Conservation (phyloP, 1,284 basidiomycete genomes). For the Ustilago crameri region DNA sequence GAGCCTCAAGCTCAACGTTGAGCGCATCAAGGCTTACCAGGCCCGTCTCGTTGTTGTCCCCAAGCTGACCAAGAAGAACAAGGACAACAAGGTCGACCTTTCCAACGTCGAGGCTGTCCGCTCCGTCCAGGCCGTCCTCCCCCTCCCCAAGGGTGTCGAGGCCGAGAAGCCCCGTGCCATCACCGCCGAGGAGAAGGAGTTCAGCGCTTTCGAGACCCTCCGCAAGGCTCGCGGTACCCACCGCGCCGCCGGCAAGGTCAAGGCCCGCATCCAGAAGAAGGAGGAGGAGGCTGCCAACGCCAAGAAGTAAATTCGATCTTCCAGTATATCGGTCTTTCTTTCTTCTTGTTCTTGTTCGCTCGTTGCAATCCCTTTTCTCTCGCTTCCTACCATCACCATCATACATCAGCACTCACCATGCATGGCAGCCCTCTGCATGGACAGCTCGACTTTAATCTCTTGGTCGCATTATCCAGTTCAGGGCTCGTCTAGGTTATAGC, state of each 20-base stretch:
- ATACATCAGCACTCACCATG: not conserved
- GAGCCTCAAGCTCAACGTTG: conserved; percentile 94
- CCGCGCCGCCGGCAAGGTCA: conserved; percentile 87
- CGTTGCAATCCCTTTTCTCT: conserved; percentile 6
- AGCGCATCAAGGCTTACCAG: conserved; percentile 95
- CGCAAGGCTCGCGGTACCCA: conserved; percentile 85
- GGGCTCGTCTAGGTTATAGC: not conserved
- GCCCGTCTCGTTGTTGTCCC: conserved; percentile 84
- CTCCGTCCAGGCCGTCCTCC: conserved; percentile 67
- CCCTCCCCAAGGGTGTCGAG: conserved; percentile 76
- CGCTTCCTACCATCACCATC: not conserved
- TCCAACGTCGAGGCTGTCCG: conserved; percentile 84
- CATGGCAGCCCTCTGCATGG: too few relatives aligned
- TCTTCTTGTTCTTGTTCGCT: conserved; percentile 18
- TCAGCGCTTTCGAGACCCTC: conserved; percentile 83
- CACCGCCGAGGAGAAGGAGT: conserved; percentile 88
- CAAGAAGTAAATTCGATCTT: conserved; percentile 79
- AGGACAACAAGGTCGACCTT: conserved; percentile 84
- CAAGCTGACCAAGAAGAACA: conserved; percentile 79
- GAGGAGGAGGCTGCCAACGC: conserved; percentile 91
- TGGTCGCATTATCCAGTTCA: not conserved
- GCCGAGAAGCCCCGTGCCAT: conserved; percentile 90
- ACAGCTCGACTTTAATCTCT: conserved; percentile 2
- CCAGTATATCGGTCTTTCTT: not conserved
- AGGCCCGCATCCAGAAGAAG: conserved; percentile 75